Percentiles rank a stretch among this genome's conserved stretches.
These are phyloP conservation scores for Pythium phragmiticola DNA, from an alignment of 352 stramenopile species.

Conservation along the genomic window DNA sequence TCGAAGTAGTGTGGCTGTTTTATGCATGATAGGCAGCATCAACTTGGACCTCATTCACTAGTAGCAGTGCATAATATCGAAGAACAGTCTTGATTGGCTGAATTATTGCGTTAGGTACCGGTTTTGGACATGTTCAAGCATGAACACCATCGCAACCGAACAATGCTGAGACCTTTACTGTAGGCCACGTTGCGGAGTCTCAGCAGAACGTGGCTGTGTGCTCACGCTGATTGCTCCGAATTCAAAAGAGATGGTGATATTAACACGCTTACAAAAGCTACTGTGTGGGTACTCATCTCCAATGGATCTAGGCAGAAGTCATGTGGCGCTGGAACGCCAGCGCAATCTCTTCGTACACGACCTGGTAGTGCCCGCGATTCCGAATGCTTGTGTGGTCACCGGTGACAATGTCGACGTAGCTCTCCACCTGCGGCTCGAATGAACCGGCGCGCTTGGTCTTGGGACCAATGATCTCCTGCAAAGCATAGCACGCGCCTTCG, in stretches of 20 bases:
- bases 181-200: no score
- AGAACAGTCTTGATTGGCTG: background rate
- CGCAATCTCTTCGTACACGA: slow-evolving; percentile 67
- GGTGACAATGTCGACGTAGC: slow-evolving; percentile 67
- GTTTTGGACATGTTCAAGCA: no score
- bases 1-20: background rate
- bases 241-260: background rate
- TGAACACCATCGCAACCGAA: no score
- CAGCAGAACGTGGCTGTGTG: no score
- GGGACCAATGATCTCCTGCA: slow-evolving; percentile 50
- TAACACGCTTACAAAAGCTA: no score
- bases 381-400: slow-evolving; percentile 74
- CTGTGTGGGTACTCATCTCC: background rate
- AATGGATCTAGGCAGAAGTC: background rate
- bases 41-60: background rate
- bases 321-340: slow-evolving; percentile 17
- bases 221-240: background rate
- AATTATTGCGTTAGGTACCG: background rate
- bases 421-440: slow-evolving; percentile 34
- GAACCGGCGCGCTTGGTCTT: slow-evolving; percentile 21
- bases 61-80: background rate
- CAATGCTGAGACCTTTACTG: no score
- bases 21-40: background rate
- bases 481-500: slow-evolving; percentile 55
- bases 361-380: slow-evolving; percentile 58